Percentiles rank a stretch among this genome's conserved stretches.
Conservation (phyloP, 176 grass and related monocot genomes). For the Dendrocalamus sinicus region DNA sequence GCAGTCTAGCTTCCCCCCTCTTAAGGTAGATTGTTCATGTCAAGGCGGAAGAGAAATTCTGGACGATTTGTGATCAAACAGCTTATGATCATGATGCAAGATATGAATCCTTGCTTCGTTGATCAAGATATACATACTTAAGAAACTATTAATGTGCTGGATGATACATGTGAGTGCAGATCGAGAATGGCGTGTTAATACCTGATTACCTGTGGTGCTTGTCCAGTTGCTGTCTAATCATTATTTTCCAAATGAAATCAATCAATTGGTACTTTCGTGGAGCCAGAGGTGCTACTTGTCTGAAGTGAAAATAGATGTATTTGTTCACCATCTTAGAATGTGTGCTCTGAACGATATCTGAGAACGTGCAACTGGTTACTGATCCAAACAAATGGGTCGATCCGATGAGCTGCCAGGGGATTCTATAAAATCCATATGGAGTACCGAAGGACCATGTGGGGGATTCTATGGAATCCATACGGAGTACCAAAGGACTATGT, state of each 20-base stretch:
- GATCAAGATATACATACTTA: neutral
- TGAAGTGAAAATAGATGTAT: neutral
- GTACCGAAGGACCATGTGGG: no score
- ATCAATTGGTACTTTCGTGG: neutral
- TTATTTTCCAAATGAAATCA: neutral
- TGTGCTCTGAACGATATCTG: neutral
- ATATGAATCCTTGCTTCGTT: neutral
- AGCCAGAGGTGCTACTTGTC: neutral
- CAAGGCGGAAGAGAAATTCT: neutral
- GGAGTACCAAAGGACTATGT: no score
- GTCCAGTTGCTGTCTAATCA: neutral
- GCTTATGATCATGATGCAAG: no score
- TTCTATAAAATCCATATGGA: neutral
- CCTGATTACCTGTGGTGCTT: neutral
- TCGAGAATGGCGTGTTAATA: neutral
- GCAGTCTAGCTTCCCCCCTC: no score
- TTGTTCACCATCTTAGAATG: neutral
- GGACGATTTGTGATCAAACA: no score
- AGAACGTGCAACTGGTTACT: neutral
- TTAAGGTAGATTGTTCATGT: neutral
- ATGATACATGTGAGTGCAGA: neutral
- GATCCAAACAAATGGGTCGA: neutral
- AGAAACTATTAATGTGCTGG: neutral
- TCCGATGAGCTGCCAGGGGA: neutral
- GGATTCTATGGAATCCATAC: no score